A percentile compares a stretch with the other conserved stretches of the same genome.
Conservation (phyloP, 208 protist species). For the Trypanosoma brucei region DNA sequence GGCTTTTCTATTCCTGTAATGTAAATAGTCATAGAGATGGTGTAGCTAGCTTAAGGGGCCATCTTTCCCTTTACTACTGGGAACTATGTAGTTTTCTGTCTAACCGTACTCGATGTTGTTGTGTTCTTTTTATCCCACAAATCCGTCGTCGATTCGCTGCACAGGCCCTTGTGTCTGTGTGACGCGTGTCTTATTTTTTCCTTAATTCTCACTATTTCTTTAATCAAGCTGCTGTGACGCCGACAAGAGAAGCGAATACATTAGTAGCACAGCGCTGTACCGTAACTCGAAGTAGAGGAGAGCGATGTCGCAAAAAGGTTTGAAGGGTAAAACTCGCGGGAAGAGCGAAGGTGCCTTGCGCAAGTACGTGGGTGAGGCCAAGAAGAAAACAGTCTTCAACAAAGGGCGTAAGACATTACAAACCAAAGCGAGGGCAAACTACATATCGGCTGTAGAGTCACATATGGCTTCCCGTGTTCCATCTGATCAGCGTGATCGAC, state of each 20-base stretch:
- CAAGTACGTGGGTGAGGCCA: conserved; percentile 80
- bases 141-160: too few species aligned
- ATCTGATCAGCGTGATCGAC: conserved; percentile 84
- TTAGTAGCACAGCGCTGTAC: too few species aligned
- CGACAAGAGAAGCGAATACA: too few species aligned
- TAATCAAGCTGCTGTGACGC: too few species aligned
- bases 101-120: too few species aligned
- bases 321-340: conserved; percentile 57
- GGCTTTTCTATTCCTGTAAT: neutral
- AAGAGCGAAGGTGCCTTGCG: conserved; percentile 80
- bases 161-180: too few species aligned
- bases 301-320: conserved; percentile 70
- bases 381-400: conserved; percentile 70
- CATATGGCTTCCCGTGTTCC: conserved; percentile 84
- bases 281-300: neutral
- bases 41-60: too few species aligned
- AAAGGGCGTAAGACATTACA: conserved; percentile 59
- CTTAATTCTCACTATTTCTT: too few species aligned
- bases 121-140: too few species aligned
- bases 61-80: too few species aligned
- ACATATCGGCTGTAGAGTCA: conserved; percentile 75
- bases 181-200: too few species aligned
- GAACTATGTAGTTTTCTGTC: too few species aligned
- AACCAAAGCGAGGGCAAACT: conserved; percentile 68
- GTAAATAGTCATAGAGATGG: neutral